Evolutionary conservation across 2,329 filamentous ascomycete genomes (phyloP).

Genomic region (Shiraia bambusicola): DNA sequence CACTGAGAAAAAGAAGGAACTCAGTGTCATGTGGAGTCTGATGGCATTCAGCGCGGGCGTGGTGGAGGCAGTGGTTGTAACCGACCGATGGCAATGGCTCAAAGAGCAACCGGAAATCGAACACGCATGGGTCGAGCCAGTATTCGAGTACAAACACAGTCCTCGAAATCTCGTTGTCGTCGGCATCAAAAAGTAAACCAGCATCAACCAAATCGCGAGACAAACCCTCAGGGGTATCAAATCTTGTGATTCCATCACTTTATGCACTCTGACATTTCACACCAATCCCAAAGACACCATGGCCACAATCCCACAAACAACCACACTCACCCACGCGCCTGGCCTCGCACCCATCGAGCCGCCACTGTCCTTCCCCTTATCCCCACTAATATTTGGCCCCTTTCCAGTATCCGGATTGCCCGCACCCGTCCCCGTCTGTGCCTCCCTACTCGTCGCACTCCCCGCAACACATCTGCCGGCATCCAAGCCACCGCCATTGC

Average conservation of each 20-base stretch:
- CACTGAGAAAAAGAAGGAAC: conserved; percentile 69
- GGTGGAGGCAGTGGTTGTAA: conserved; percentile 85
- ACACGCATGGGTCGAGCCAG: conserved; percentile 86
- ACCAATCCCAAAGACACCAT: conserved; percentile 5
- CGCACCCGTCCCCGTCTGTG: conserved; percentile 29
- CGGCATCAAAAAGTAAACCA: conserved; percentile 75
- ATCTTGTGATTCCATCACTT: too few relatives aligned
- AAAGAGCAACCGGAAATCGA: conserved; percentile 71
- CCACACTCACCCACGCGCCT: conserved; percentile 11
- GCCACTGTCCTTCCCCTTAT: conserved; percentile 18
- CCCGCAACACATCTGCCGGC: conserved; percentile 31
- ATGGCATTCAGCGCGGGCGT: conserved; percentile 95
- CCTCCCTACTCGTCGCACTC: conserved; percentile 27
- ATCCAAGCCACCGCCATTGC: conserved; percentile 30
- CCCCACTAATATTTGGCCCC: conserved; percentile 5
- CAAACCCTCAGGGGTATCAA: too few relatives aligned
- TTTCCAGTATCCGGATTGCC: conserved; percentile 19
- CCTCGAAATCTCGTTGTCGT: conserved; percentile 92
- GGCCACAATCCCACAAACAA: conserved; percentile 14
- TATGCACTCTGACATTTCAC: neutral
- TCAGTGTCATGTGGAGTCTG: conserved; percentile 86
- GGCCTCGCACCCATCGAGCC: conserved; percentile 12
- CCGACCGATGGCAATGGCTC: conserved; percentile 86
- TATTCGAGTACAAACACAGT: conserved; percentile 85
- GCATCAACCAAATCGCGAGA: neutral